phyloP scores from a whole-genome alignment of 2,329 filamentous ascomycete genomes.

The Aspergillus pseudotamarii region DNA sequence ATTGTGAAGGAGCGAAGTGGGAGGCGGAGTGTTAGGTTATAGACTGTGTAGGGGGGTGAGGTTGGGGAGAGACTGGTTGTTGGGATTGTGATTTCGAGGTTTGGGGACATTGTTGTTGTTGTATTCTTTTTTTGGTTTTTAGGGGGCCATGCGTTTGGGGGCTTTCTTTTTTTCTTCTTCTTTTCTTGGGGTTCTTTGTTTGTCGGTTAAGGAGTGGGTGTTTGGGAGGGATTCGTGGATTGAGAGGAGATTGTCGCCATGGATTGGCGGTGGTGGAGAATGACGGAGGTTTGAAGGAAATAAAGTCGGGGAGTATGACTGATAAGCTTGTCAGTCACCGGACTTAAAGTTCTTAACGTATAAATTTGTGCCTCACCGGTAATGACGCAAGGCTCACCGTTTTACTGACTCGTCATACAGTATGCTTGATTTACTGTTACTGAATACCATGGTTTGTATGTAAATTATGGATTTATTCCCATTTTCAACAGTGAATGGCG shows the following conservation, averaged over 20 bases:
- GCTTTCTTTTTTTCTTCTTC: neutral
- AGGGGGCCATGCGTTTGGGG: neutral
- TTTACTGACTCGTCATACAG: neutral
- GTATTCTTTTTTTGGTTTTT: neutral
- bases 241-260: neutral
- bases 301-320: neutral
- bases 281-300: neutral
- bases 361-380: too few species aligned
- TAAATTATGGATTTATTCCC: neutral
- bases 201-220: neutral
- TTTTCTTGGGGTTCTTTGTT: too few species aligned
- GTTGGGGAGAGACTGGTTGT: conserved; percentile 51
- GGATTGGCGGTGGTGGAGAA: neutral
- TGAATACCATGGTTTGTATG: too few species aligned
- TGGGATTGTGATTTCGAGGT: conserved; percentile 52
- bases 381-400: neutral
- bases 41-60: conserved; percentile 61
- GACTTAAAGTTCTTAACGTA: neutral
- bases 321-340: neutral
- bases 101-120: conserved; percentile 41
- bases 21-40: conserved; percentile 63
- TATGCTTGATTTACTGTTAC: neutral
- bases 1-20: conserved; percentile 62
- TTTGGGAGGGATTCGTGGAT: neutral
- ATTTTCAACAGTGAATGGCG: neutral